Evolutionary conservation across 2,329 filamentous ascomycete genomes (phyloP), one percentile per base, ranked within the genome.

Genomic region (Fusarium brevicatenulatum): DNA sequence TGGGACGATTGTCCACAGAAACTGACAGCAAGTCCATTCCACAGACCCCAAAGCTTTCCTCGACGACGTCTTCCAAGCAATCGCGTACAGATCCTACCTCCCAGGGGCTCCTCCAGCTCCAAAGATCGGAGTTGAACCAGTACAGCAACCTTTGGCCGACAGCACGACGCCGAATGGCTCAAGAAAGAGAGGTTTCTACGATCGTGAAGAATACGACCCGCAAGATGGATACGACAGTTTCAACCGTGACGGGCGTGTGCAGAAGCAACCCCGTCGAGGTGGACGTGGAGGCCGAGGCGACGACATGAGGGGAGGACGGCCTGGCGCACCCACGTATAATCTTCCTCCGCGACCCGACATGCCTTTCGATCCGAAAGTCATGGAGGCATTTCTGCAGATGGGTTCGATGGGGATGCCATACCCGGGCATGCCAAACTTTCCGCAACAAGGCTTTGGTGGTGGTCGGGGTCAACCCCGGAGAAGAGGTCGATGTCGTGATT

Each of bases 51-150:
- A 80, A 58, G 72, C 78, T 4, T 95, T 95, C 74, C 90, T 94
- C 39, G 85, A 91, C 76, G 92, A 95, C 76, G 86, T 95, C 25
- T 92, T 95, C 77, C 81, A 87, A 56, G 89, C 89, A 9, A 87
- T 95, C 66, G 82, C 86, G 49, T 88, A 88, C 78, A 91, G 88
- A 77, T 86, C 87, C 9, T 92, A 91, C 78, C 78, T 89, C 4
- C 89, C 90, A 5, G 88, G 88, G 37, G 86, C 85, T 43, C 80
- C 81, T 44, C 84, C 85, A 50, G 82, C 85, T 25, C 85, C 80
- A 16, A 76, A 74, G 47, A 61, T 68, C 37, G 50, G 63, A 42
- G 30, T 40, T 21, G 42, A 72, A 68, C 36, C 67, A 58, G 49
- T 76, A 46, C 70, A 70, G 36, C 72, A 76, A 15, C 71, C 80